Base-by-base conservation (phyloP, 2,329 filamentous ascomycete genomes). In the Penicillium sp. region DNA sequence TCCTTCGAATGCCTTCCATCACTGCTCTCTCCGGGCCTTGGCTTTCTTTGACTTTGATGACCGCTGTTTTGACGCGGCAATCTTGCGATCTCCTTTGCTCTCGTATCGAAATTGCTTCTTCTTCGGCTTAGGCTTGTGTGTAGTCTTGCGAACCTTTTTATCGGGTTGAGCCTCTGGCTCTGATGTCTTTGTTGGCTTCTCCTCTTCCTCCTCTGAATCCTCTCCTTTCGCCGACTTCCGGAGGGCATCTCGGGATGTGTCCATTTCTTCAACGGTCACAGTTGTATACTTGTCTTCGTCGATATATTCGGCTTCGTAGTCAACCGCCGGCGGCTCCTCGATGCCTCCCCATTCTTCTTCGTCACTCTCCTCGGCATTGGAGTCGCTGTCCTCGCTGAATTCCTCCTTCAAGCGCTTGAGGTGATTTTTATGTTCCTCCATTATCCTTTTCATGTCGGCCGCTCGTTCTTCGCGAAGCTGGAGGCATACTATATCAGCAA, bases 281-380 rank as follows among this genome's bases (percentile, higher is more conserved):
- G 91, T 96, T 0, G 95, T 98, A 73, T 91, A 97, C 71, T 90
- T 90, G 74, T 97, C 93, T 73, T 98, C 95, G 73, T 99, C 95
- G 63, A 97, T 85, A 76, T 97, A 99, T 74, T 98, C 92, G 64
- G 93, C 92, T 72, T 96, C 90, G 65, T 91, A 87, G 70, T 96
- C 87, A 45, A 95, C 75, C 7, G 77, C 77, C 22, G 86, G 81
- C 39, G 73, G 75, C 19, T 77, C 75, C 35, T 68, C 78, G 52
- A 92, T 81, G 0, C 89, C 90, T 51, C 80, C 80, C 86, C 88
- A 92, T 66, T 86, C 84, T 14, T 83, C 84, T 14, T 83, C 79
- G 9, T 68, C 75, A 4, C 27, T 33, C 19, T 77, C 76, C 13
- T 71, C 68, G 5, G 70, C 66, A 5, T 72, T 44, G 3, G 62